A percentile compares a stretch with the other conserved stretches of the same genome.
These are phyloP conservation scores for Psidium friedrichsthalianum DNA, from an alignment of 345 rosid species.

Conservation along the genomic window DNA sequence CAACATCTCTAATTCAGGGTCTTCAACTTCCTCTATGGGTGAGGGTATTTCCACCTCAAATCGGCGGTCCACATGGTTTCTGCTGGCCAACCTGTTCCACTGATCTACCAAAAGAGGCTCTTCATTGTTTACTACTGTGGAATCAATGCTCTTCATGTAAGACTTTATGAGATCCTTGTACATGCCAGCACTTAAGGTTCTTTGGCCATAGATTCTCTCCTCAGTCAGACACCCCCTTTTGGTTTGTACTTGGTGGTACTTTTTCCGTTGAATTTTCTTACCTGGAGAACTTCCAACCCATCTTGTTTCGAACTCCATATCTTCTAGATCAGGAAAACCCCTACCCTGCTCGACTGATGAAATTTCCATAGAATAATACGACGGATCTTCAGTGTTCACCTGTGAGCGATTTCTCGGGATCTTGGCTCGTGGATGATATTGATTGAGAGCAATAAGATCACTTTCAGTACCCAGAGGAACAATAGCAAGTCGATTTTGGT, in stretches of 20 bases:
- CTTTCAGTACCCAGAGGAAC: constrained; percentile 39
- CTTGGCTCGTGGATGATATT: constrained; percentile 18
- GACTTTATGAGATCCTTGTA: constrained; percentile 61
- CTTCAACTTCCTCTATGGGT: constrained; percentile 46
- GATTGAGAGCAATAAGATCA: constrained; percentile 19
- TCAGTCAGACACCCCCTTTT: constrained; percentile 17
- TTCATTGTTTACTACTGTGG: constrained; percentile 30
- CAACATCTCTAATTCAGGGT: constrained; percentile 61
- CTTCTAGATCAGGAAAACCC: constrained; percentile 24
- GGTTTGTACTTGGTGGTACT: constrained; percentile 1
- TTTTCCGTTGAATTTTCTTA: constrained; percentile 14
- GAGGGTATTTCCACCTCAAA: constrained; percentile 19
- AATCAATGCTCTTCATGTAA: constrained; percentile 69
- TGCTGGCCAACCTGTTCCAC: constrained; percentile 59
- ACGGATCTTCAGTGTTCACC: constrained; percentile 8
- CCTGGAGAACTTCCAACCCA: constrained; percentile 22
- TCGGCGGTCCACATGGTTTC: constrained; percentile 5
- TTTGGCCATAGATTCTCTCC: constrained; percentile 19
- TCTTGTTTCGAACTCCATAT: constrained; percentile 26
- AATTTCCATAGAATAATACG: constrained; percentile 16
- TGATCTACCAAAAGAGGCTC: constrained; percentile 46
- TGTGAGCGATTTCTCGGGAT: constrained; percentile 8
- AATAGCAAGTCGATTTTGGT: constrained; percentile 4
- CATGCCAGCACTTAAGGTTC: constrained; percentile 59
- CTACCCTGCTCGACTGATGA: neutral